Conservation (phyloP, 2,329 filamentous ascomycete species). For the Arthrobotrys megalospora region DNA sequence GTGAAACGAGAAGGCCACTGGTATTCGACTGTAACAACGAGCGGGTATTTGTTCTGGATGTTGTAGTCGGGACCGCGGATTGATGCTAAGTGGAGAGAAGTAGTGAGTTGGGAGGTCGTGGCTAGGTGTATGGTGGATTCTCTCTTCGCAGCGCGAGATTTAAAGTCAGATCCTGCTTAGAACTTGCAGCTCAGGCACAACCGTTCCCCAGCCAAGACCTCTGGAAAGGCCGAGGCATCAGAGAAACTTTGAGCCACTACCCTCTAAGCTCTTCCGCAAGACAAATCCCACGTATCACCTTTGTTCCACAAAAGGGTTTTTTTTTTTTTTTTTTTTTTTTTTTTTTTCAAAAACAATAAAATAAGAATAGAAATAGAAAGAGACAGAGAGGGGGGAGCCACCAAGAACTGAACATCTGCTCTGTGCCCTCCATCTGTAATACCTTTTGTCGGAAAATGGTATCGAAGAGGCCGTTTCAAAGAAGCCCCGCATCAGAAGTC, state of each 20-base stretch:
- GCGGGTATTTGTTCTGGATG: background rate
- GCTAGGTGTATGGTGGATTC: constrained; percentile 1
- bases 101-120: background rate
- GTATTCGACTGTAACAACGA: background rate
- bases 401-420: too few species aligned
- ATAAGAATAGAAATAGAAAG: too few species aligned
- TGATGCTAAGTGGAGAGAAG: background rate
- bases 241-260: background rate
- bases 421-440: background rate
- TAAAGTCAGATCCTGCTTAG: constrained; percentile 18
- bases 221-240: constrained; percentile 37
- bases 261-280: background rate
- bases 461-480: background rate
- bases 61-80: background rate
- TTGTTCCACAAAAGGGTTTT: too few species aligned
- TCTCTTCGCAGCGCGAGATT: background rate
- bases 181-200: constrained; percentile 5
- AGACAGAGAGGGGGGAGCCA: too few species aligned
- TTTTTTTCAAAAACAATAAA: too few species aligned
- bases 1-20: background rate
- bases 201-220: constrained; percentile 15
- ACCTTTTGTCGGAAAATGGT: background rate
- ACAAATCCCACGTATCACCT: background rate
- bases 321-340: too few species aligned
- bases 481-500: constrained; percentile 22